These are phyloP conservation scores for Trichoderma sp. DNA, from an alignment of 2,329 filamentous ascomycete species.

Conservation along the genomic window DNA sequence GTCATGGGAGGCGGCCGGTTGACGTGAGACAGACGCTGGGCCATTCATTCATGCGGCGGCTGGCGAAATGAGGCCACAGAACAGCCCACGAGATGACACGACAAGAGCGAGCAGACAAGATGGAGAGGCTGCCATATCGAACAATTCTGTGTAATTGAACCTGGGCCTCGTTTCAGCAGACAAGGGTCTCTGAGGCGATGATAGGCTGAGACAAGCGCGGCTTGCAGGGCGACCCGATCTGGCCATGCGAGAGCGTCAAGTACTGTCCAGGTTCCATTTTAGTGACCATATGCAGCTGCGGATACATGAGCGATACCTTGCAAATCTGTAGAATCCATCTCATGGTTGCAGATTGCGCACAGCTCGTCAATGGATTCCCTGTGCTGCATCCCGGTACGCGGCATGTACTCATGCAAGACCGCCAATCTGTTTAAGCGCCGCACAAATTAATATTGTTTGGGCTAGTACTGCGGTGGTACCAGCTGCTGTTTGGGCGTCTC, in stretches of 20 bases:
- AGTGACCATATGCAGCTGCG: background rate
- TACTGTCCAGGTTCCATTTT: background rate
- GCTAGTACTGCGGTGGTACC: background rate
- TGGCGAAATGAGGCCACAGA: background rate
- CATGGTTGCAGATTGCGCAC: background rate
- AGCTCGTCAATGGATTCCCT: background rate
- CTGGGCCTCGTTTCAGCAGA: conserved; percentile 8
- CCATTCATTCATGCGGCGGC: background rate
- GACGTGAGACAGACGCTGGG: conserved; percentile 8
- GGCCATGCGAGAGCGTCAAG: background rate
- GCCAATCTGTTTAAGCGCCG: conserved; percentile 9
- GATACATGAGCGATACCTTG: background rate
- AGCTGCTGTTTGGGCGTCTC: background rate
- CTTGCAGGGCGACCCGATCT: conserved; percentile 3
- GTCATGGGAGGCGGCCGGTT: background rate
- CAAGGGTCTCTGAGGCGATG: background rate
- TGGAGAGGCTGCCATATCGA: background rate
- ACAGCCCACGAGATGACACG: background rate
- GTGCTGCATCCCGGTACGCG: background rate
- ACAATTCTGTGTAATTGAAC: background rate
- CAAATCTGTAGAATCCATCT: background rate
- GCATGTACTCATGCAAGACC: background rate
- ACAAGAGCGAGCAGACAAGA: background rate
- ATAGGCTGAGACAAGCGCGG: conserved; percentile 5
- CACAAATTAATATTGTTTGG: background rate